These are phyloP conservation scores for Pyricularia grisea DNA, from an alignment of 2,329 filamentous ascomycete genomes.

Conservation along the genomic window DNA sequence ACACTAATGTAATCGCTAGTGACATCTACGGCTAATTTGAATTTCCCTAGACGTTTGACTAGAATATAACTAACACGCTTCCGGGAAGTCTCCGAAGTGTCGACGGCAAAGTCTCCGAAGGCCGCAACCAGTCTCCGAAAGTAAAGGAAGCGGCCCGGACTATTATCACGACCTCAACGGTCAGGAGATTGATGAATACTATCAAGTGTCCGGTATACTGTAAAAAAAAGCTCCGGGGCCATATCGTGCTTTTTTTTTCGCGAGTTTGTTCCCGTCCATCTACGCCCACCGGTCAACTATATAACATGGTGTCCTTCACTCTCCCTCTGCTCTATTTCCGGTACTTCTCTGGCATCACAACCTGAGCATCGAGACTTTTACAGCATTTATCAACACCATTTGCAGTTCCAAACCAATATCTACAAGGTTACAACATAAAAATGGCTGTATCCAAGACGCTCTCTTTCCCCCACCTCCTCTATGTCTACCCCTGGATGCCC, in stretches of 20 bases:
- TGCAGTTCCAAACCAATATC: background rate
- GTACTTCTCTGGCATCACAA: background rate
- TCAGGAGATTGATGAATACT: background rate
- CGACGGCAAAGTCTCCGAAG: background rate
- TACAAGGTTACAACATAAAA: background rate
- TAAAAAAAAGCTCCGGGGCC: too few species aligned
- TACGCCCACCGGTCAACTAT: background rate
- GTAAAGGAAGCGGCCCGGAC: background rate
- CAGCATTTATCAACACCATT: background rate
- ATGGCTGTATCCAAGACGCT: background rate
- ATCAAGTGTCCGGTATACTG: background rate
- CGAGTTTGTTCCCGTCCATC: background rate
- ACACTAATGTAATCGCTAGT: too few species aligned
- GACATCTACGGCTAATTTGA: too few species aligned
- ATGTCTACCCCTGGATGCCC: background rate
- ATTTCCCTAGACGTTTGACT: too few species aligned
- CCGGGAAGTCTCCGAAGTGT: background rate
- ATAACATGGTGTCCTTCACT: background rate
- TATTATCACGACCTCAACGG: background rate
- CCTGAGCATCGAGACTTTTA: background rate
- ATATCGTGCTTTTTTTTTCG: background rate
- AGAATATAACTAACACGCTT: background rate
- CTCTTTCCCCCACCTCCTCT: background rate
- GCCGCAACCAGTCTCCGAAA: background rate
- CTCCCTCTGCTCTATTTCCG: background rate